Evolutionary conservation across 345 rosid genomes (phyloP).

Genomic region (Physaria fendleri): DNA sequence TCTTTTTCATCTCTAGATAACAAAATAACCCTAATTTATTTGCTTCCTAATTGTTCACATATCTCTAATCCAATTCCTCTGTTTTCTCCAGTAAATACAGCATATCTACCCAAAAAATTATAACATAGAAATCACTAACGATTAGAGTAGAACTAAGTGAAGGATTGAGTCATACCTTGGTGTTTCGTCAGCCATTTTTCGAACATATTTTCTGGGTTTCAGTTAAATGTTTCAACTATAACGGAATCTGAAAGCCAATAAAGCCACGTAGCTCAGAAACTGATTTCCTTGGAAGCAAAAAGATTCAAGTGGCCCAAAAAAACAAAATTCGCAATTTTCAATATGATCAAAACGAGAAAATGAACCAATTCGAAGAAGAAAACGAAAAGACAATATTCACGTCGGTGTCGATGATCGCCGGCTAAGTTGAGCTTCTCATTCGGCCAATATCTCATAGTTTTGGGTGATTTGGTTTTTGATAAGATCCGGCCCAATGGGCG

Average conservation of each 20-base stretch:
- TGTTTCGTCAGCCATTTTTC: constrained; percentile 16
- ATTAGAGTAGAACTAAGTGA: background rate
- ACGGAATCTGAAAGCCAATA: background rate
- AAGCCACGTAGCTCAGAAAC: background rate
- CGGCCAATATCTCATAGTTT: too few species aligned
- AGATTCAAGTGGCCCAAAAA: background rate
- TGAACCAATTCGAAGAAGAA: background rate
- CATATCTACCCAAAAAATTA: too few species aligned
- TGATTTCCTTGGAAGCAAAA: background rate
- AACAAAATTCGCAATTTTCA: too few species aligned
- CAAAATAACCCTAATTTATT: constrained; percentile 27
- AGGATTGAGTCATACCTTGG: constrained; percentile 1
- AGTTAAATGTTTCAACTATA: background rate
- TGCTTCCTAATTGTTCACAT: constrained; percentile 29
- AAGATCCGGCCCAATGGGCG: too few species aligned
- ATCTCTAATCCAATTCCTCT: constrained; percentile 44
- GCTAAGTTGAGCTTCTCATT: too few species aligned
- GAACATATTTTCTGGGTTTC: background rate
- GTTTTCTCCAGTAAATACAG: constrained; percentile 42
- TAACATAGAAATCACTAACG: too few species aligned
- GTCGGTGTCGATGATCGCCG: too few species aligned
- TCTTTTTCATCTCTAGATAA: constrained; percentile 39
- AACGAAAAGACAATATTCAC: background rate
- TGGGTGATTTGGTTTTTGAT: too few species aligned
- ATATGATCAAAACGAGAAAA: too few species aligned